phyloP scores from a whole-genome alignment of 192 early-diverging fungal species.

The Linnemannia exigua region DNA sequence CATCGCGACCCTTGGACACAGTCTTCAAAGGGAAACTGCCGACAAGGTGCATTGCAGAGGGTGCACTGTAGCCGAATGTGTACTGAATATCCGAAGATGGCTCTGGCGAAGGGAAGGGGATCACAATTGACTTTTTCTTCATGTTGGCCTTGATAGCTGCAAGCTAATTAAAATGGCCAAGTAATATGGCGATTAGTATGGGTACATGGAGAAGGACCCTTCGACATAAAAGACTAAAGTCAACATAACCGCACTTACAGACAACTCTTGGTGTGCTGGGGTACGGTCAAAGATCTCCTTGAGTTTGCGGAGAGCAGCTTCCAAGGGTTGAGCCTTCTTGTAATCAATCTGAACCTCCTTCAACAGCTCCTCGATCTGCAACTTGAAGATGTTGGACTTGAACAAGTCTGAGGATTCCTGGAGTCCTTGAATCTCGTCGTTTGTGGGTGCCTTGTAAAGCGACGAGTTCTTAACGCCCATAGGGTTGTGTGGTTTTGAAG shows the following conservation, averaged over 20 bases:
- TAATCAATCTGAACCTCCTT: conserved; percentile 76
- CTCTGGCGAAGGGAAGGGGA: conserved; percentile 85
- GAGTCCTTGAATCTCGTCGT: conserved; percentile 87
- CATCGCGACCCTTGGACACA: conserved; percentile 66
- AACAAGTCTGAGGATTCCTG: conserved; percentile 87
- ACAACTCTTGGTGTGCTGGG: conserved; percentile 62
- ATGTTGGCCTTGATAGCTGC: conserved; percentile 57
- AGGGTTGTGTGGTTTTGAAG: conserved; percentile 29
- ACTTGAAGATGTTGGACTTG: conserved; percentile 93
- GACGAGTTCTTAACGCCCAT: conserved; percentile 52
- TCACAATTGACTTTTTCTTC: conserved; percentile 69
- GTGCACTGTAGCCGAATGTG: conserved; percentile 84
- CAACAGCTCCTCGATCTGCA: conserved; percentile 88
- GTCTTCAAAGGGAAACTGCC: conserved; percentile 92
- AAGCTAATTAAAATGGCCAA: conserved; percentile 45
- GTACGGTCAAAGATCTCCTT: conserved; percentile 78
- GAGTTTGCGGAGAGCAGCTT: conserved; percentile 74
- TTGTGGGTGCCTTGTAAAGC: conserved; percentile 71
- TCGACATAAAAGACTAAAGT: neutral
- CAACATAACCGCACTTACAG: conserved; percentile 50
- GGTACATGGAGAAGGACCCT: too few relatives aligned
- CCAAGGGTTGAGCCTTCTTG: conserved; percentile 69
- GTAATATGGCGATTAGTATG: neutral
- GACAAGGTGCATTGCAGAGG: conserved; percentile 82
- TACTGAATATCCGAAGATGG: conserved; percentile 80